Base-by-base conservation (phyloP, 2,329 filamentous ascomycete species). In the Didymella lethalis region DNA sequence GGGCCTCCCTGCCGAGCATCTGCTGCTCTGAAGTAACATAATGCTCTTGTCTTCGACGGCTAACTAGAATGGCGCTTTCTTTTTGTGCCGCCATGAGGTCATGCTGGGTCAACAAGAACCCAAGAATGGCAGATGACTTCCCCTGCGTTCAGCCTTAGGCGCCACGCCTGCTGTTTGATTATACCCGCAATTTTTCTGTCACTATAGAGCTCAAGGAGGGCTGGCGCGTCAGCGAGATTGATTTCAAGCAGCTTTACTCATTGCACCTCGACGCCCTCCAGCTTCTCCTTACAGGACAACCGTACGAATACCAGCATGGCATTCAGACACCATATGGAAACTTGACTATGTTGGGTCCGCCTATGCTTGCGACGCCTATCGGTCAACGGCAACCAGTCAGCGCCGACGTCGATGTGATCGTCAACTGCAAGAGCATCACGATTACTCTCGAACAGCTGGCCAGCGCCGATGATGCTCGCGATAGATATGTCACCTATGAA, bases 351-450 rank as follows among this genome's bases (percentile, higher is more conserved):
- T 10, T 45, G 1, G 16, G 43, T 20, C 43, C 43, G 12, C 43
- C 43, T 7, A 14, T 16, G 16, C 43, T 45, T 16, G 16, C 43
- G 18, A 29, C 25, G 29, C 43, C 41, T 7, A 31, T 16, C 11
- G 26, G 26, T 18, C 40, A 26, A 26, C n/a, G 28, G 23, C 5
- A 26, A 28, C 40, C 40, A 5, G 3, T 26, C 23, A 23, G 23
- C 14, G 12, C 34, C 12, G 11, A 50, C 20, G 4, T 41, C 12
- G 10, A 50, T 7, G 4, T 41, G 4, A 4, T 31, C 8, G 16
- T 41, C 25, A 41, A 50, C n/a, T 50, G 48, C 36, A 50, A 50
- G 25, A 50, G 41, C 16, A 41, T 41, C 36, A 41, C 36, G 10
- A 10, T 50, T 7, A 41, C 23, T 1, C 48, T 50, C 1, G 34